A percentile compares a stretch with the other conserved stretches of the same genome.
These are phyloP conservation scores for Paramecium caudatum DNA, from an alignment of 73 alveolate species.

Conservation along the genomic window DNA sequence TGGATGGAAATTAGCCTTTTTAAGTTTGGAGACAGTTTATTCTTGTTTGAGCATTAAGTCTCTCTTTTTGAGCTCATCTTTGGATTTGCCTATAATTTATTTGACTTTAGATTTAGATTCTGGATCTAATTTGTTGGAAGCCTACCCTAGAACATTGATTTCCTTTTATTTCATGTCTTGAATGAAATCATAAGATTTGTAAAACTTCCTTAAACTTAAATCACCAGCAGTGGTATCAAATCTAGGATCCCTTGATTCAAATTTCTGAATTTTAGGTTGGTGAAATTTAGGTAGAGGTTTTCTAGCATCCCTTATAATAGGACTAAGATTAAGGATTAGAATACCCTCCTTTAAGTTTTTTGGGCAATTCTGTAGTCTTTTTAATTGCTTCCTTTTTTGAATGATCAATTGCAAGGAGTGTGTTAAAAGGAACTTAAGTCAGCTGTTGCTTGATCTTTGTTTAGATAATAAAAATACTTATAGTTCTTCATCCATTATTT, in stretches of 20 bases:
- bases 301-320: conserved; percentile 53
- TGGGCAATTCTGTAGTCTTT: conserved; percentile 2
- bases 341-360: conserved; percentile 61
- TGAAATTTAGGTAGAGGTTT: conserved; percentile 16
- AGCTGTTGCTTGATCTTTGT: not conserved
- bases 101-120: conserved; percentile 3
- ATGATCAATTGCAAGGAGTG: not conserved
- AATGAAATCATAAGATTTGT: conserved; percentile 47
- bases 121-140: not conserved
- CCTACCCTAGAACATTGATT: not conserved
- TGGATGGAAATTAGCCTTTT: conserved; percentile 41
- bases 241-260: conserved; percentile 52
- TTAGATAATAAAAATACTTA: not conserved
- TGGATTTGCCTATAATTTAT: not conserved
- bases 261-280: conserved; percentile 14
- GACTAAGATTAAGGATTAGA: not conserved
- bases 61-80: conserved; percentile 23
- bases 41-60: not conserved
- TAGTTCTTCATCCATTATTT: conserved; percentile 49
- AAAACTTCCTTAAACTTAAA: conserved; percentile 34
- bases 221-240: conserved; percentile 43
- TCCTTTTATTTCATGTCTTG: conserved; percentile 41
- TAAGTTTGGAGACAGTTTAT: not conserved
- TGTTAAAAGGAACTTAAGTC: conserved; percentile 16
- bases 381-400: no score